phyloP scores from a whole-genome alignment of 73 alveolate species.

The Symbiodinium pilosum region DNA sequence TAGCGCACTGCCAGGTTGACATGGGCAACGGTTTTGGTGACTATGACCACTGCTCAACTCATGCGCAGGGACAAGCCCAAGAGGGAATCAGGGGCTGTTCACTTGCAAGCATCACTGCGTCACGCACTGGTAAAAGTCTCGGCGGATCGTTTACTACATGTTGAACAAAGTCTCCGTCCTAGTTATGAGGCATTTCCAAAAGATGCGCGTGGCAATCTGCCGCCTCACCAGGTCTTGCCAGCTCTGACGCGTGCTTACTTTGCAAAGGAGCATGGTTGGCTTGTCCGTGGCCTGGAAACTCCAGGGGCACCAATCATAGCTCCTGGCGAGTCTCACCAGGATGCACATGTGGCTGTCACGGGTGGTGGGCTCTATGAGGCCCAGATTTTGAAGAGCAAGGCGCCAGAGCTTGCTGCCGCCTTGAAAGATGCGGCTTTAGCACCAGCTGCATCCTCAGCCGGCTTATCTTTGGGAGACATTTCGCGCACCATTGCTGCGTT shows the following conservation, averaged over 20 bases:
- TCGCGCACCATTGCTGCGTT: constrained; percentile 29
- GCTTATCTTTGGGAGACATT: constrained; percentile 52
- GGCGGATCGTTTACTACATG: constrained; percentile 48
- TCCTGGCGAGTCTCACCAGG: constrained; percentile 37
- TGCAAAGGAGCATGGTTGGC: constrained; percentile 90
- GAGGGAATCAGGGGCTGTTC: not conserved
- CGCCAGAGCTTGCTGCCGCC: constrained; percentile 62
- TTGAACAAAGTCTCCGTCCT: constrained; percentile 48
- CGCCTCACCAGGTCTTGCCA: constrained; percentile 51
- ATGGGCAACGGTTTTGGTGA: not conserved
- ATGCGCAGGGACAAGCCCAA: constrained; percentile 52
- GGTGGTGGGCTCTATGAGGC: constrained; percentile 52
- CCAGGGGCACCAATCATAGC: constrained; percentile 75
- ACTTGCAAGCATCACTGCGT: constrained; percentile 9
- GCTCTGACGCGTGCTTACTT: constrained; percentile 76
- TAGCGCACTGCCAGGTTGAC: not conserved
- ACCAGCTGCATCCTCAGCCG: not conserved
- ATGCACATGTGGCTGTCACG: not conserved
- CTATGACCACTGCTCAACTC: constrained; percentile 11
- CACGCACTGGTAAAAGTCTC: constrained; percentile 39
- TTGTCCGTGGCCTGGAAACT: constrained; percentile 63
- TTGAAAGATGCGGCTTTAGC: constrained; percentile 45
- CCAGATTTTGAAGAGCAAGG: constrained; percentile 40
- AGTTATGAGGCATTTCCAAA: constrained; percentile 89
- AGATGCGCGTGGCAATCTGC: constrained; percentile 63